Evolutionary conservation across 2,329 filamentous ascomycete genomes (phyloP).

Genomic region (Ciborinia camelliae): DNA sequence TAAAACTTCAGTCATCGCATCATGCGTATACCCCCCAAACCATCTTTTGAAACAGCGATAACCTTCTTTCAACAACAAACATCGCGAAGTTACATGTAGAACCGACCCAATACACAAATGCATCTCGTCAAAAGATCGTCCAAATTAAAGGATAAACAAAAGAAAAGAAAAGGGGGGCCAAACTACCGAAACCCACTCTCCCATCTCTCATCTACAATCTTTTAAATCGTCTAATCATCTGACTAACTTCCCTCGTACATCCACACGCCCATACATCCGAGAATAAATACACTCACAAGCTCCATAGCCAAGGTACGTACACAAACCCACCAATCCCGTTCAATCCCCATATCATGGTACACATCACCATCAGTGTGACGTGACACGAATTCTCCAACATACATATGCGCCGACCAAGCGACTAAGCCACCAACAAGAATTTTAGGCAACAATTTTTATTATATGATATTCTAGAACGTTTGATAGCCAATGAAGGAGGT

Average conservation of each 20-base stretch:
- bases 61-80: too few relatives aligned
- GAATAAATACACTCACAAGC: not conserved
- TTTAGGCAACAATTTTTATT: not conserved
- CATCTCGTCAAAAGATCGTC: too few relatives aligned
- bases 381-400: not conserved
- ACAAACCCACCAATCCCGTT: not conserved
- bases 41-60: too few relatives aligned
- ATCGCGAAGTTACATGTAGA: too few relatives aligned
- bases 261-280: not conserved
- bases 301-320: not conserved
- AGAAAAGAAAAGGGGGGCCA: too few relatives aligned
- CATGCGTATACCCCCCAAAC: too few relatives aligned
- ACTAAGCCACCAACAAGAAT: not conserved
- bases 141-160: too few relatives aligned
- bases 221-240: not conserved
- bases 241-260: not conserved
- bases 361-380: not conserved
- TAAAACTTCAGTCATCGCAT: too few relatives aligned
- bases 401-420: not conserved
- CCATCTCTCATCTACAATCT: too few relatives aligned
- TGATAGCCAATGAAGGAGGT: too few relatives aligned
- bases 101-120: too few relatives aligned
- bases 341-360: not conserved
- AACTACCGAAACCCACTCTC: too few relatives aligned
- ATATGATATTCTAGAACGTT: not conserved